phyloP scores from a whole-genome alignment of 2,329 filamentous ascomycete species.

The Stachybotrys elegans region DNA sequence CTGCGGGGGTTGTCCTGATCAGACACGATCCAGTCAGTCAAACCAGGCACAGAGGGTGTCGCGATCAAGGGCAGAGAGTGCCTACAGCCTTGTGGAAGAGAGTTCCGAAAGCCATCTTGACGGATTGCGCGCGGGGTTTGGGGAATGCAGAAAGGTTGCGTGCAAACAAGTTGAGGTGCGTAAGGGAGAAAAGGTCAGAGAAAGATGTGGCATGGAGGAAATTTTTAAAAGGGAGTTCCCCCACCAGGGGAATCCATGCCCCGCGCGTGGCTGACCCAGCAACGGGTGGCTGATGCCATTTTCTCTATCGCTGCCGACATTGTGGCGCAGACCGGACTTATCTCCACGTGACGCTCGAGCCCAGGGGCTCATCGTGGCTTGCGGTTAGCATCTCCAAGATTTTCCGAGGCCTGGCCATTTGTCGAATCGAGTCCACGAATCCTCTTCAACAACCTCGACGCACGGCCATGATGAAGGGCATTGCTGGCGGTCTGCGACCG shows the following conservation, averaged over 20 bases:
- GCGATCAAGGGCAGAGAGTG: conserved; percentile 12
- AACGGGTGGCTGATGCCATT: conserved; percentile 15
- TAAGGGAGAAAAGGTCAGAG: conserved; percentile 13
- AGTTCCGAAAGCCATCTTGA: conserved; percentile 94
- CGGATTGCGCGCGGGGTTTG: conserved; percentile 20
- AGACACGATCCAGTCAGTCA: conserved; percentile 28
- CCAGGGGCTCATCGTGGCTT: conserved; percentile 7
- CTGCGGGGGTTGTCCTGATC: conserved; percentile 81
- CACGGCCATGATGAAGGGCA: conserved; percentile 26
- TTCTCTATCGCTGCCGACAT: conserved; percentile 9
- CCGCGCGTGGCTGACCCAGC: conserved; percentile 23
- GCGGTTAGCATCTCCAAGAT: conserved; percentile 17
- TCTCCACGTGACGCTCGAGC: conserved; percentile 19
- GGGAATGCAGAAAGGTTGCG: conserved; percentile 22
- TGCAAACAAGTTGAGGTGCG: conserved; percentile 10
- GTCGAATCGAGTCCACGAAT: conserved; percentile 14
- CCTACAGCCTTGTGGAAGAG: conserved; percentile 82
- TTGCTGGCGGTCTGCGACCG: conserved; percentile 29
- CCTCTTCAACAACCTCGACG: conserved; percentile 16
- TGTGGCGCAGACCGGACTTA: background rate
- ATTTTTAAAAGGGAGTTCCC: conserved; percentile 28
- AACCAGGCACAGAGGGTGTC: conserved; percentile 7
- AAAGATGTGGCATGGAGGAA: conserved; percentile 18
- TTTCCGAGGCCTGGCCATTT: conserved; percentile 15
- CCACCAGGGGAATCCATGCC: conserved; percentile 21